Percentiles rank a stretch among this genome's conserved stretches.
Conservation (phyloP, 768 basidiomycete genomes). For the Mycena filopes region DNA sequence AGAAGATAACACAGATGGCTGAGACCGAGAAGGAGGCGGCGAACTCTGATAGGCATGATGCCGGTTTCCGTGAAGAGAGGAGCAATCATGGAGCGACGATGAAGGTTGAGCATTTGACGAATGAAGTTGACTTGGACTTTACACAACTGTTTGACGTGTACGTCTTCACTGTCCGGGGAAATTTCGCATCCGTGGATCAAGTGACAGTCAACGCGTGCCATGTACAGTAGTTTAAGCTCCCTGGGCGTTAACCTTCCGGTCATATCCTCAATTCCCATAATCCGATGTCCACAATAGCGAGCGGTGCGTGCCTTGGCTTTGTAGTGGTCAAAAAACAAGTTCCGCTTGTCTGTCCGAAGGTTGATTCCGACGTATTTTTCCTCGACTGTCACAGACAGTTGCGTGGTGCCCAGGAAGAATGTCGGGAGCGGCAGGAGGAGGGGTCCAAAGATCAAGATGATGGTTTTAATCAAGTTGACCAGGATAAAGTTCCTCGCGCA, state of each 20-base stretch:
- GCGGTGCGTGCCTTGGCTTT: constrained; percentile 31
- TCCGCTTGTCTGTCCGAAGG: constrained; percentile 6
- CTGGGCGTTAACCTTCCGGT: constrained; percentile 31
- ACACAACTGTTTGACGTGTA: constrained; percentile 19
- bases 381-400: constrained; percentile 29
- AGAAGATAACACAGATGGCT: constrained; percentile 34
- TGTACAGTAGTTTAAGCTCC: constrained; percentile 32
- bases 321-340: constrained; percentile 33
- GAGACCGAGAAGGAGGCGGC: constrained; percentile 30
- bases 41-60: constrained; percentile 34
- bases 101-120: constrained; percentile 36
- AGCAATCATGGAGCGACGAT: constrained; percentile 25
- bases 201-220: not conserved
- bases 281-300: constrained; percentile 26
- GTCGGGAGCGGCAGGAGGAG: not conserved
- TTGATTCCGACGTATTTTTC: not conserved
- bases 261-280: constrained; percentile 30
- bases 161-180: constrained; percentile 24
- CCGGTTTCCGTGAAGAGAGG: constrained; percentile 41
- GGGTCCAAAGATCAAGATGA: constrained; percentile 31
- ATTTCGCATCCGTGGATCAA: constrained; percentile 32
- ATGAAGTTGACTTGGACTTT: constrained; percentile 36
- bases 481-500: constrained; percentile 38
- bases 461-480: constrained; percentile 38
- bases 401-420: not conserved